phyloP scores from a whole-genome alignment of 768 basidiomycete species.

The Boletellus emodensis region DNA sequence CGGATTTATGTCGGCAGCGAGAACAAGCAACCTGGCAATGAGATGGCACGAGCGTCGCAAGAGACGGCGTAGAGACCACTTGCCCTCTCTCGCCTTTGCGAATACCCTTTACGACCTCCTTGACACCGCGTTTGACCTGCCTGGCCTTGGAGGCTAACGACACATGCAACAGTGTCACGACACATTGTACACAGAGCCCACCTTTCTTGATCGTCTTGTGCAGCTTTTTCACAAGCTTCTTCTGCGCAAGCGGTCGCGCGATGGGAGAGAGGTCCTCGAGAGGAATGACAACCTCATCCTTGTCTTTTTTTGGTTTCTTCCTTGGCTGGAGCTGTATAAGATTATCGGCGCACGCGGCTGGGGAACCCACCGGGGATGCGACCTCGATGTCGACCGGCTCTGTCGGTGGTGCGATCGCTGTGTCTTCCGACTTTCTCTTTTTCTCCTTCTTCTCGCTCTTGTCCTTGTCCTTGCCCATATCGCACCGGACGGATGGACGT shows the following conservation, averaged over 20 bases:
- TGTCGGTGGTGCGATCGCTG: conserved; percentile 13
- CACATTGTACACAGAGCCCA: conserved; percentile 23
- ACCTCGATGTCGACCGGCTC: conserved; percentile 51
- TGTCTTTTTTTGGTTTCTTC: conserved; percentile 66
- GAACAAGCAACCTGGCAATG: conserved; percentile 66
- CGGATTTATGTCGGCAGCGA: conserved; percentile 96
- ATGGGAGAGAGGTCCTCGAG: conserved; percentile 89
- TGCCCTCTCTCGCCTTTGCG: conserved; percentile 97
- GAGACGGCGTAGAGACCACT: conserved; percentile 25
- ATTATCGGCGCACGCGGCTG: conserved; percentile 23
- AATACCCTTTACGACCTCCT: conserved; percentile 97
- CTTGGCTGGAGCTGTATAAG: conserved; percentile 26
- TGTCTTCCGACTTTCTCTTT: conserved; percentile 50
- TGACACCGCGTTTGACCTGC: conserved; percentile 96
- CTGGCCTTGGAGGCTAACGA: conserved; percentile 82
- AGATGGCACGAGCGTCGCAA: conserved; percentile 4
- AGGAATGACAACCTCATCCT: conserved; percentile 58
- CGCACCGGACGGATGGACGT: background rate
- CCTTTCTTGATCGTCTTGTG: conserved; percentile 95
- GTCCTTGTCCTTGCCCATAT: conserved; percentile 73
- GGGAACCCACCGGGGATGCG: conserved; percentile 29
- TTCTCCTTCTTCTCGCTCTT: conserved; percentile 76
- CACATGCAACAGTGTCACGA: background rate
- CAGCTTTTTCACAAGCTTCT: conserved; percentile 90
- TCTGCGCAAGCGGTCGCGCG: conserved; percentile 88